phyloP scores from a whole-genome alignment of 441 rosid species.

The Erodium chrysanthum region DNA sequence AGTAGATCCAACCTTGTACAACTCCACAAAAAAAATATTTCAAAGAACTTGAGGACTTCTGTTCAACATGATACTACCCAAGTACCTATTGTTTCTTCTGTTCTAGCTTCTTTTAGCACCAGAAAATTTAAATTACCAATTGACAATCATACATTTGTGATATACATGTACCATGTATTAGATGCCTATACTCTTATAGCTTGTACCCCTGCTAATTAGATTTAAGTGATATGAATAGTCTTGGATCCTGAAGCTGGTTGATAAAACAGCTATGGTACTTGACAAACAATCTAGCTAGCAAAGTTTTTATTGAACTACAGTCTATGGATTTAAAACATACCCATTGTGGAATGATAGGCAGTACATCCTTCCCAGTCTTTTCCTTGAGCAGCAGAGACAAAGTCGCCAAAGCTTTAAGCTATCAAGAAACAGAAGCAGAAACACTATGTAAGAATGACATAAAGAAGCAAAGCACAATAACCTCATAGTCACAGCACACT shows the following conservation, averaged over 20 bases:
- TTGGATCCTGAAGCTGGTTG: neutral
- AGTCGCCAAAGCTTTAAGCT: conserved; percentile 83
- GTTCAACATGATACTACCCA: too few species aligned
- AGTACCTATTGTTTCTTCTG: neutral
- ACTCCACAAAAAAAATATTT: too few species aligned
- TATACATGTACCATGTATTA: neutral
- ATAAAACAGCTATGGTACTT: neutral
- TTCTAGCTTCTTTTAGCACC: neutral
- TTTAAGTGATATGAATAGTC: neutral
- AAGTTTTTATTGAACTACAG: neutral
- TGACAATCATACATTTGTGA: neutral
- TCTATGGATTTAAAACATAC: conserved; percentile 32
- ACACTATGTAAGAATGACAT: neutral
- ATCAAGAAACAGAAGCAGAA: conserved; percentile 24
- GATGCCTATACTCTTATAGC: neutral
- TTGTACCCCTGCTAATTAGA: neutral
- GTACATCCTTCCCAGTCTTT: conserved; percentile 61
- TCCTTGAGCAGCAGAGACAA: conserved; percentile 52
- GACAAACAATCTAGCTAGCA: conserved; percentile 5
- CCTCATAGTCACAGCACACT: neutral
- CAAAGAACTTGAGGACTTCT: too few species aligned
- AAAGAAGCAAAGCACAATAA: neutral
- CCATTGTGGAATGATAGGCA: conserved; percentile 78
- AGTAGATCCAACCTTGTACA: too few species aligned
- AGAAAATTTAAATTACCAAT: neutral